A percentile compares a stretch with the other conserved stretches of the same genome.
Evolutionary conservation across 2,329 filamentous ascomycete genomes (phyloP).

Genomic region (Hypocrella siamensis): DNA sequence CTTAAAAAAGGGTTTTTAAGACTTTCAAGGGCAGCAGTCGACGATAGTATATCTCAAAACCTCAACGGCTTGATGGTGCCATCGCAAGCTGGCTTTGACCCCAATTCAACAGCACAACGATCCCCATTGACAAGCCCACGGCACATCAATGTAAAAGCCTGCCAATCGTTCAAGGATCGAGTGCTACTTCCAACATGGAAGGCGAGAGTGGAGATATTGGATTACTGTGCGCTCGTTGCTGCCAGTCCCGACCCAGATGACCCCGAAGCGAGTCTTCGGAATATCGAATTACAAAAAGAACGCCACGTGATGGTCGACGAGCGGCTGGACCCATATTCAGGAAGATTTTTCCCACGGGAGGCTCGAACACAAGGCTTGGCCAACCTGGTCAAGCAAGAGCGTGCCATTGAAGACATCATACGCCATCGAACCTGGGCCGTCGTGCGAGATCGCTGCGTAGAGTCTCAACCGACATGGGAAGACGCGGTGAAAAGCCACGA

Average conservation of each 20-base stretch:
- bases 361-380: slow-evolving; percentile 68
- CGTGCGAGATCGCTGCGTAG: slow-evolving; percentile 59
- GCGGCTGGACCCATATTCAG: slow-evolving; percentile 81
- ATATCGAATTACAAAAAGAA: slow-evolving; percentile 54
- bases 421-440: slow-evolving; percentile 69
- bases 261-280: slow-evolving; percentile 54
- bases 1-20: slow-evolving; percentile 67
- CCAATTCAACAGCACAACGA: slow-evolving; percentile 55
- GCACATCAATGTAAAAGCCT: slow-evolving; percentile 46
- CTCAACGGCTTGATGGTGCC: slow-evolving; percentile 81
- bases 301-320: slow-evolving; percentile 70
- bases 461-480: slow-evolving; percentile 44
- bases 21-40: slow-evolving; percentile 66
- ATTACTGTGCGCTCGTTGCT: slow-evolving; percentile 79
- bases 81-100: slow-evolving; percentile 57
- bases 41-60: slow-evolving; percentile 87
- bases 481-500: slow-evolving; percentile 43
- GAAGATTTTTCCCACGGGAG: slow-evolving; percentile 65
- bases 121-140: slow-evolving; percentile 31
- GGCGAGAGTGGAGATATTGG: slow-evolving; percentile 63
- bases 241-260: slow-evolving; percentile 78
- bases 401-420: slow-evolving; percentile 63
- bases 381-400: slow-evolving; percentile 56
- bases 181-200: slow-evolving; percentile 86
- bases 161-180: slow-evolving; percentile 55